phyloP scores from a whole-genome alignment of 208 protist species.

The Leptomonas pyrrhocoris region DNA sequence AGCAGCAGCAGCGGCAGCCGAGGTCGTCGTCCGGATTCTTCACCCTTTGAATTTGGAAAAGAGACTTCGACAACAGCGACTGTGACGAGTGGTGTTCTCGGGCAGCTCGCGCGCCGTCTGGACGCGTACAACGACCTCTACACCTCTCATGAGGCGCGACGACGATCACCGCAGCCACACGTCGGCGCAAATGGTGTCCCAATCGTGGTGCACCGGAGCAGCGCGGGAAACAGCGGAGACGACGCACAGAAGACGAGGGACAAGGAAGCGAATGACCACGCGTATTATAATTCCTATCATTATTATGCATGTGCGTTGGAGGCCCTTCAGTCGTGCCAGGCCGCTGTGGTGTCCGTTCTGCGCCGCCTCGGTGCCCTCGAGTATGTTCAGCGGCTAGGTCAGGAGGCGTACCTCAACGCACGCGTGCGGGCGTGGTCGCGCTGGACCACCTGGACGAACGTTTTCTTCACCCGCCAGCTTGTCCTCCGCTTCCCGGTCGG shows the following conservation, averaged over 20 bases:
- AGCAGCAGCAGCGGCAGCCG: background rate
- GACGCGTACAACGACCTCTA: background rate
- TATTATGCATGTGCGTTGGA: too few relatives aligned
- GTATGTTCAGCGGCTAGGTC: background rate
- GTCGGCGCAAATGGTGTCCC: too few relatives aligned
- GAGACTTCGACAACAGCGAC: background rate
- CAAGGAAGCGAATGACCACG: too few relatives aligned
- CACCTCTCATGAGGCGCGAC: background rate
- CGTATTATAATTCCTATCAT: too few relatives aligned
- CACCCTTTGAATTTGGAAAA: too few relatives aligned
- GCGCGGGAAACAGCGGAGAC: too few relatives aligned
- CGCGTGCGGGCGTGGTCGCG: constrained; percentile 28
- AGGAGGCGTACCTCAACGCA: constrained; percentile 22
- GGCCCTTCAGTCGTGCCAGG: background rate
- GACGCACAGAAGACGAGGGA: too few relatives aligned
- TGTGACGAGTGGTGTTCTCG: too few relatives aligned
- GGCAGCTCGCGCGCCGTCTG: background rate
- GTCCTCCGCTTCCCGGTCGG: constrained; percentile 30
- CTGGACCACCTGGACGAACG: constrained; percentile 19
- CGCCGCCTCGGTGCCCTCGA: background rate
- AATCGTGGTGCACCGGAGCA: too few relatives aligned
- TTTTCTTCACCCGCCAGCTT: constrained; percentile 38
- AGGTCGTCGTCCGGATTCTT: too few relatives aligned
- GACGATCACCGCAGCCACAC: background rate
- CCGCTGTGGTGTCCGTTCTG: background rate